Evolutionary conservation across 176 grass and related monocot genomes (phyloP), one percentile per base, ranked within the genome.

Genomic region (Eleusine coracana): DNA sequence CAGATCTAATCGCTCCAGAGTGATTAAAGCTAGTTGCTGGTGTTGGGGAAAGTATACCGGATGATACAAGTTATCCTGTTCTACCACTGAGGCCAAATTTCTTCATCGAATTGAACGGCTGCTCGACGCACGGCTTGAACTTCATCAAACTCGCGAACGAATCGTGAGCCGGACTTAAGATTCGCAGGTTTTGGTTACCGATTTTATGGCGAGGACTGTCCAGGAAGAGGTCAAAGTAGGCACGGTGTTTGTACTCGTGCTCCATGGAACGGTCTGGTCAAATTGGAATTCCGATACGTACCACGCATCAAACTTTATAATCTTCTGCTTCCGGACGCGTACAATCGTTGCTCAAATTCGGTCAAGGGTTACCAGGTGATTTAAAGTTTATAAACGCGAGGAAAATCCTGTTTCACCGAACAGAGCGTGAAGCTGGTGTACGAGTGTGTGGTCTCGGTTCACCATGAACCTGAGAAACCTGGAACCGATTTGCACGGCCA

Each of bases 141-240:
- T 29, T 1, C 16, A 0, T 48, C 28, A 15, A 21, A 17, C 16
- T 20, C n/a, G 38, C 15, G 56, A 1, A 31, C 6, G 36, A 2
- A 55, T 0, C 37, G 44, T 6, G 46, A 27, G 17, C 5, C 38
- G 56, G 28, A 5, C 6, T 46, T 11, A 0, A 5, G 58, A 16
- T 72, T 41, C 0, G 34, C 14, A 2, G 18, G 55, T 20, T 82
- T n/a, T 60, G 50, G 46, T 14, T 23, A 21, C 73, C 7, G 28
- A 17, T 7, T 7, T 16, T 15, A 3, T 38, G 4, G 27, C 39
- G 5, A 31, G 38, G 50, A 12, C 12, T 6, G 39, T 50, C 12
- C 46, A 75, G 71, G 77, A 78, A 90, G 67, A 86, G 83, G 83
- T 73, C 88, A 86, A 90, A 82, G 21, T 13, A 8, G 66, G 64